A percentile compares a stretch with the other conserved stretches of the same genome.
These are phyloP conservation scores for Sechiopsis laciniata DNA, from an alignment of 306 rosid genomes.

Conservation along the genomic window DNA sequence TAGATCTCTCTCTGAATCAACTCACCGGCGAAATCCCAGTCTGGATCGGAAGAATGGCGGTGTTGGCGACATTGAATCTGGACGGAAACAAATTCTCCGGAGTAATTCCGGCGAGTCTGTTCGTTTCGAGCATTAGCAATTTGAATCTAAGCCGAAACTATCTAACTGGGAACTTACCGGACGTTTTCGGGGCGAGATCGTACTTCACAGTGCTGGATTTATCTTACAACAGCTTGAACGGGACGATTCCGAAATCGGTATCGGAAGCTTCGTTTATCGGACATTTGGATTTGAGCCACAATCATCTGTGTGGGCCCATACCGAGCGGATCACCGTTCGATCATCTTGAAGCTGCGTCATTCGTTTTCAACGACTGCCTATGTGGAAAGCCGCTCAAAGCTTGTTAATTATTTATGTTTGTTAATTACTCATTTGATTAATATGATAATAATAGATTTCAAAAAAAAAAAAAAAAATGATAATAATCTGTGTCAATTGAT, in stretches of 20 bases:
- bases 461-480: too few species aligned
- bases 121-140: constrained; percentile 53
- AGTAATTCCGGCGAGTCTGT: constrained; percentile 42
- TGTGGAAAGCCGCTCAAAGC: constrained; percentile 83
- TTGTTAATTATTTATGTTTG: constrained; percentile 35
- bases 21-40: constrained; percentile 59
- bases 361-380: constrained; percentile 66
- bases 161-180: constrained; percentile 47
- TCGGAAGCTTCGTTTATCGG: constrained; percentile 60
- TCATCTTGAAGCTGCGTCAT: constrained; percentile 84
- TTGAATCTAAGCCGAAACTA: constrained; percentile 64
- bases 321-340: constrained; percentile 81
- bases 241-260: constrained; percentile 56
- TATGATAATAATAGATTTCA: too few species aligned
- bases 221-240: constrained; percentile 51
- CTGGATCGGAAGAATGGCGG: constrained; percentile 68
- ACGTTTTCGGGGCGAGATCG: constrained; percentile 52
- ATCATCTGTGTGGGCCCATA: constrained; percentile 73
- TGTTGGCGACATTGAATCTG: constrained; percentile 55
- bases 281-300: constrained; percentile 88
- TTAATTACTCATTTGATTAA: too few species aligned
- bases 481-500: not conserved
- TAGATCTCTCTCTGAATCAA: constrained; percentile 65
- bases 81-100: constrained; percentile 61
- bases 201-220: constrained; percentile 74